Evolutionary conservation across 2,329 filamentous ascomycete species (phyloP).

Genomic region (Ceratocystiopsis brevicomis): DNA sequence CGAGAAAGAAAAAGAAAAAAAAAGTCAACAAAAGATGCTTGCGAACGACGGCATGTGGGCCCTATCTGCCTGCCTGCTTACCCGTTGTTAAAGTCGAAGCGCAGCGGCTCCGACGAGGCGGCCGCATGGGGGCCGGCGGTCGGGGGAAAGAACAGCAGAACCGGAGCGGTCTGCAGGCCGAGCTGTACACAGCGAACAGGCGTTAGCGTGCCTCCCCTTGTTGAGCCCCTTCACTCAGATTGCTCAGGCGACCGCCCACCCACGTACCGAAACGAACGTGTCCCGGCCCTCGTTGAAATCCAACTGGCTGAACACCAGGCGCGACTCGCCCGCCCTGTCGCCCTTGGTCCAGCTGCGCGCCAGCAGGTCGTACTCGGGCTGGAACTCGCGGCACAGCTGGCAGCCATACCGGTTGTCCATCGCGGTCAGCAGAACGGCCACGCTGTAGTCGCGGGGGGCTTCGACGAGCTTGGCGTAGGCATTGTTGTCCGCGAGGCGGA

Average conservation of each 20-base stretch:
- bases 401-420: constrained; percentile 70
- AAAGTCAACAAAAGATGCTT: too few species aligned
- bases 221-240: too few species aligned
- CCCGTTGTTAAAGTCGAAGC: constrained; percentile 75
- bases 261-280: constrained; percentile 65
- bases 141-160: constrained; percentile 72
- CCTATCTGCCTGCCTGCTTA: constrained; percentile 32
- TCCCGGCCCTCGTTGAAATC: constrained; percentile 75
- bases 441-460: constrained; percentile 64
- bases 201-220: too few species aligned
- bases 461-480: constrained; percentile 59
- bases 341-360: constrained; percentile 74
- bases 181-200: constrained; percentile 33
- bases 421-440: constrained; percentile 71
- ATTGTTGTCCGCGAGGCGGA: constrained; percentile 68
- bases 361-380: constrained; percentile 83
- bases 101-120: constrained; percentile 44
- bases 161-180: constrained; percentile 81
- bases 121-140: constrained; percentile 66
- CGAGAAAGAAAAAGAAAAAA: background rate
- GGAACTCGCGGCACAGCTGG: constrained; percentile 71
- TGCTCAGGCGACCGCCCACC: too few species aligned
- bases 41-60: too few species aligned
- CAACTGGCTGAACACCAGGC: constrained; percentile 62
- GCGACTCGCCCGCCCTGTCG: constrained; percentile 53